A percentile compares a stretch with the other conserved stretches of the same genome.
Conservation (phyloP, 176 grass and related monocot genomes). For the Elymus sibiricus region DNA sequence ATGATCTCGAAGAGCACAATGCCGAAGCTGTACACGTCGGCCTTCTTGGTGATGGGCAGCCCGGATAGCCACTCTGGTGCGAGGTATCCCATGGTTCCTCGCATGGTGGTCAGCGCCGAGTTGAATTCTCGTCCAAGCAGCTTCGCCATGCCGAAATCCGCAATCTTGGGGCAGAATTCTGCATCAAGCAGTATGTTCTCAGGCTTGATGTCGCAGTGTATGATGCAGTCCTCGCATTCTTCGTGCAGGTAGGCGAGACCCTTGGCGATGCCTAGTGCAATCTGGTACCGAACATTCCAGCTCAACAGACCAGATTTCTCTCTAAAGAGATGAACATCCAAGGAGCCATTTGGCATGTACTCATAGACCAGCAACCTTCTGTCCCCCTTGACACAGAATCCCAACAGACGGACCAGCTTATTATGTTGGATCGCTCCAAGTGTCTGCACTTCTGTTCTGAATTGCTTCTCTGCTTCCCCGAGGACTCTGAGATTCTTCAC, state of each 20-base stretch:
- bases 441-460: slow-evolving; percentile 15
- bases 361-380: slow-evolving; percentile 5
- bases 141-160: slow-evolving; percentile 46
- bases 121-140: slow-evolving; percentile 22
- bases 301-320: not conserved
- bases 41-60: slow-evolving; percentile 23
- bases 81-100: slow-evolving; percentile 42
- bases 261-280: not conserved
- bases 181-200: slow-evolving; percentile 36
- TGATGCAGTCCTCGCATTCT: slow-evolving; percentile 42
- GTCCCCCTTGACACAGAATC: not conserved
- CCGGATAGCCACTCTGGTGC: slow-evolving; percentile 39
- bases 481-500: slow-evolving; percentile 23
- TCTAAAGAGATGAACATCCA: slow-evolving; percentile 11
- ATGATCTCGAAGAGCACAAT: slow-evolving; percentile 44
- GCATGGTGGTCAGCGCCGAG: slow-evolving; percentile 17
- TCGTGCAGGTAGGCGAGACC: slow-evolving; percentile 43
- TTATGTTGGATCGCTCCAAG: slow-evolving; percentile 28
- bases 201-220: slow-evolving; percentile 54
- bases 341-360: slow-evolving; percentile 18
- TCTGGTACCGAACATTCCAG: slow-evolving; percentile 16
- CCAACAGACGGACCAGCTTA: slow-evolving; percentile 27
- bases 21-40: slow-evolving; percentile 44
- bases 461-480: slow-evolving; percentile 20
- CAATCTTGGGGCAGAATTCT: slow-evolving; percentile 30